Evolutionary conservation across 352 stramenopile species (phyloP).

Genomic region (Peronospora destructor): DNA sequence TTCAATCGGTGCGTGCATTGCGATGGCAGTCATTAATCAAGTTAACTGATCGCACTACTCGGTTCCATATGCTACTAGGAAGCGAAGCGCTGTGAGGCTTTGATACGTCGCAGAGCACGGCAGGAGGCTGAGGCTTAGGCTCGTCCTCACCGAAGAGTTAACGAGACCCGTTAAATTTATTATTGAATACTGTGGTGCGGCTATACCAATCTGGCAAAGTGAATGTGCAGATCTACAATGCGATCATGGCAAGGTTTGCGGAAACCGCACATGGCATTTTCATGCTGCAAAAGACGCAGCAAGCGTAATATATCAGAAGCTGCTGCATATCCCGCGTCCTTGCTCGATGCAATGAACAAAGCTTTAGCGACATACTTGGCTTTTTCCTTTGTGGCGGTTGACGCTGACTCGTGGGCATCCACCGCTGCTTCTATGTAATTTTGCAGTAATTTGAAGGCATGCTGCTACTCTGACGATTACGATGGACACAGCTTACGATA

Average conservation of each 20-base stretch:
- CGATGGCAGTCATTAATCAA: background rate
- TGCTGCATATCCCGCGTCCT: constrained; percentile 54
- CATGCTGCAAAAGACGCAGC: constrained; percentile 69
- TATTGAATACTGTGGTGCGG: constrained; percentile 78
- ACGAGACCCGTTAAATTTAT: constrained; percentile 38
- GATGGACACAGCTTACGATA: constrained; percentile 54
- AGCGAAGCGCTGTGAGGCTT: constrained; percentile 61
- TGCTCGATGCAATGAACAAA: constrained; percentile 53
- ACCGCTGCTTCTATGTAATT: background rate
- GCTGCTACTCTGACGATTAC: constrained; percentile 26
- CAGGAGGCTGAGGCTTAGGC: constrained; percentile 79
- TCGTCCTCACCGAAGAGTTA: constrained; percentile 72
- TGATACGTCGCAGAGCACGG: constrained; percentile 63
- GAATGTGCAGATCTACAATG: constrained; percentile 86
- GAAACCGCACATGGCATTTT: constrained; percentile 52
- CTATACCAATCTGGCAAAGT: constrained; percentile 80
- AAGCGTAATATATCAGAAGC: constrained; percentile 43
- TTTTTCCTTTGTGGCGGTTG: constrained; percentile 37
- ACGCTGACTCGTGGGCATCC: constrained; percentile 1
- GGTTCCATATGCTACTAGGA: constrained; percentile 29
- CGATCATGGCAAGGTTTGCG: constrained; percentile 74
- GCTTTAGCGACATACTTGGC: constrained; percentile 45
- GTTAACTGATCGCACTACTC: background rate
- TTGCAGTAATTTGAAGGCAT: constrained; percentile 23
- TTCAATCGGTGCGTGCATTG: constrained; percentile 28